Base-by-base conservation (phyloP, 2,329 filamentous ascomycete genomes). In the Penicillium corylophilum region DNA sequence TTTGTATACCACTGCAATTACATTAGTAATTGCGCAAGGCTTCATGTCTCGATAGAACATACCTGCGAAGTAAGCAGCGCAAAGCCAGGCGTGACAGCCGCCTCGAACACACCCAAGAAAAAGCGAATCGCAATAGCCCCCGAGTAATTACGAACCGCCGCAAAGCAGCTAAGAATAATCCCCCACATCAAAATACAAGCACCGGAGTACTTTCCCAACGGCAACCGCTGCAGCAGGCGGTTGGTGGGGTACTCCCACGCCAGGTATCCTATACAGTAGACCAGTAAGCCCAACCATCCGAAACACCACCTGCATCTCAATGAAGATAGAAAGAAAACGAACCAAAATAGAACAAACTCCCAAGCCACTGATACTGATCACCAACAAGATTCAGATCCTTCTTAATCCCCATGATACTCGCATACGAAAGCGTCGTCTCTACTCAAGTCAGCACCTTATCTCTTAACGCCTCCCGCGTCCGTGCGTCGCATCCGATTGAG, bases 11-110 rank as follows among this genome's bases (percentile, higher is more conserved):
- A 89, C 70, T 88, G 31, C 7, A 15, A 28, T 31, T 18, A 15
- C 2, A 18, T 38, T 12, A 23, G 39, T 20, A n/a, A 41, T 6
- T 13, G 6, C 8, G 12, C 8, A n/a, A n/a, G 7, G 23, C n/a
- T 41, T 13, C 13, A 9, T 2, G 2, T 2, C 16, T 15, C 12
- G 8, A 5, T 24, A 3, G 15, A 2, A 56, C 62, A n/a, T 53
- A 72, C 71, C 60, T 74, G 84, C 3, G 77, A 82, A 1, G 85
- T 88, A 59, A 89, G 78, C 1, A 89, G 74, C 0, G 83, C 81
- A 59, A 88, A 88, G 0, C 85, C 85, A 0, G 86, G 86, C 0
- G 84, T 87, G 1, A 89, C 84, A 0, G 85, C 83, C 0, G 84
- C 77, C 65, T 90, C 87, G 49, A 86, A 87, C 0, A 86, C 75